Conservation (phyloP, 768 basidiomycete genomes). For the Mycena metata region DNA sequence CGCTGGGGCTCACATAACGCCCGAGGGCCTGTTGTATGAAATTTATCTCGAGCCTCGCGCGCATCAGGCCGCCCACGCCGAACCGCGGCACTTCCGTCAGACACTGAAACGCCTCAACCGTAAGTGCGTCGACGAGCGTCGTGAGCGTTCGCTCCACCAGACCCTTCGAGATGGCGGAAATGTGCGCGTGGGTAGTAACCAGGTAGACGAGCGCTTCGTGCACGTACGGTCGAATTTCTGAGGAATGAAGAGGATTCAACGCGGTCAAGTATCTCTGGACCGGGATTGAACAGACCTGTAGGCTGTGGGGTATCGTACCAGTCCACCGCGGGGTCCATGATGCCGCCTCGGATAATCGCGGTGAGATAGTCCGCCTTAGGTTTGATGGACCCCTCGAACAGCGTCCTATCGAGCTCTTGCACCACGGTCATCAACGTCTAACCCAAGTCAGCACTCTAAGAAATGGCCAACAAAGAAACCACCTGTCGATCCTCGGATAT, state of each 20-base stretch:
- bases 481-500: slow-evolving; percentile 83
- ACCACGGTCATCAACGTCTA: slow-evolving; percentile 84
- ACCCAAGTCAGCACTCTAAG: slow-evolving; percentile 14
- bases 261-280: too few relatives aligned
- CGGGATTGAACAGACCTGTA: slow-evolving; percentile 69
- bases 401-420: slow-evolving; percentile 85
- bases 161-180: slow-evolving; percentile 82
- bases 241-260: neutral
- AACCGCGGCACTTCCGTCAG: slow-evolving; percentile 93
- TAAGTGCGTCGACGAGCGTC: slow-evolving; percentile 85
- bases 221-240: slow-evolving; percentile 95
- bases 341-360: slow-evolving; percentile 79
- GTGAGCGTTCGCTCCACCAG: slow-evolving; percentile 86
- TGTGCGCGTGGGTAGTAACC: slow-evolving; percentile 92
- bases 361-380: slow-evolving; percentile 81
- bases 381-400: slow-evolving; percentile 91
- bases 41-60: slow-evolving; percentile 98
- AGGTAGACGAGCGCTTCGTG: slow-evolving; percentile 89
- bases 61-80: slow-evolving; percentile 98
- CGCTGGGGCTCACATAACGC: slow-evolving; percentile 85
- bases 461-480: slow-evolving; percentile 27
- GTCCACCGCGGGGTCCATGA: slow-evolving; percentile 85
- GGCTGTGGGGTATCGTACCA: slow-evolving; percentile 97
- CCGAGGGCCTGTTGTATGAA: slow-evolving; percentile 97
- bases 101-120: slow-evolving; percentile 84